Conservation (phyloP, 2,329 filamentous ascomycete genomes). For the Dothistroma septosporum region DNA sequence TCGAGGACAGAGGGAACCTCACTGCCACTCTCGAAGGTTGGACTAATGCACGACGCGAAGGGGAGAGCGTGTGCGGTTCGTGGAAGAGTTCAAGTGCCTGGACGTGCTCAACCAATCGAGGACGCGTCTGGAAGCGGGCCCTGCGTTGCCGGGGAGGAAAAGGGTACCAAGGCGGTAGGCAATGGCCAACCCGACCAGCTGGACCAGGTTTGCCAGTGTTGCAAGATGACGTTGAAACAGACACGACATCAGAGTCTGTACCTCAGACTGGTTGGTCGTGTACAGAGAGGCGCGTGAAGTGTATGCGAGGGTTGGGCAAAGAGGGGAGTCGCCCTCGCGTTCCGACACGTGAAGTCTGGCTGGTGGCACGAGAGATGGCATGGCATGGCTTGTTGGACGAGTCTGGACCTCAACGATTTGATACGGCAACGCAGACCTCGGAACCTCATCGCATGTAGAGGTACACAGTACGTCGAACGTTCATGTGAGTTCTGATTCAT, state of each 20-base stretch:
- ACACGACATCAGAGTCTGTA: conserved; percentile 5
- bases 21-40: conserved; percentile 1
- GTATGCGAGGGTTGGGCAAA: conserved; percentile 6
- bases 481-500: background rate
- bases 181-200: conserved; percentile 3
- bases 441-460: no score
- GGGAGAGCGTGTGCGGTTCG: conserved; percentile 18
- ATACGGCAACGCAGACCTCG: background rate
- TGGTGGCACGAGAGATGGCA: background rate
- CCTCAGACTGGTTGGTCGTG: conserved; percentile 7
- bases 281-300: conserved; percentile 1
- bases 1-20: conserved; percentile 13
- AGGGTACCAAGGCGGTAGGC: background rate
- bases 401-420: background rate
- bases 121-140: conserved; percentile 1
- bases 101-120: conserved; percentile 10
- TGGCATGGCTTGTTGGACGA: no score
- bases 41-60: conserved; percentile 8
- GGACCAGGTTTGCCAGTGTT: conserved; percentile 2
- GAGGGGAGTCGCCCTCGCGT: no score
- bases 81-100: conserved; percentile 10
- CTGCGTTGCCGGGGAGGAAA: background rate
- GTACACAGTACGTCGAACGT: background rate
- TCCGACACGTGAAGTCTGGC: conserved; percentile 2
- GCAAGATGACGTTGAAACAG: conserved; percentile 8